Evolutionary conservation across 371 early-diverging fungal species (phyloP).

Genomic region (Mucor racemosus): DNA sequence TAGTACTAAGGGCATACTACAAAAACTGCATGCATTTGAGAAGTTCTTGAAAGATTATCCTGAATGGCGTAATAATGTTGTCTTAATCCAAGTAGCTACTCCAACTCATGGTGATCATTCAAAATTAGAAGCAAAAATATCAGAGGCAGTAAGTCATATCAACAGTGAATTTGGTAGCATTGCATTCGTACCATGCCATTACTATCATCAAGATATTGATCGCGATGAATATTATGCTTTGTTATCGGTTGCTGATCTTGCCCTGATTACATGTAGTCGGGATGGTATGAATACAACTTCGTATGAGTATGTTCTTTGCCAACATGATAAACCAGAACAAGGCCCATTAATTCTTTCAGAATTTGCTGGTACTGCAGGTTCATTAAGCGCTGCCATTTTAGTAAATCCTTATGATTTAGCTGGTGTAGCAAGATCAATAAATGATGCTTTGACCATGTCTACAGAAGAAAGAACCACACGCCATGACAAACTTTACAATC

Average conservation of each 20-base stretch:
- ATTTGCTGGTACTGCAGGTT: conserved; percentile 96
- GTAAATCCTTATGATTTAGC: conserved; percentile 97
- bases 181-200: conserved; percentile 94
- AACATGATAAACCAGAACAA: conserved; percentile 73
- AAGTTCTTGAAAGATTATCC: conserved; percentile 90
- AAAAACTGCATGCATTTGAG: conserved; percentile 96
- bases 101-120: conserved; percentile 62
- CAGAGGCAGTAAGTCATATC: conserved; percentile 89
- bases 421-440: conserved; percentile 89
- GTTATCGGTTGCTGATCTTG: conserved; percentile 92
- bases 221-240: conserved; percentile 96
- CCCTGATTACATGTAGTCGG: conserved; percentile 91
- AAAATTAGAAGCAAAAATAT: conserved; percentile 83
- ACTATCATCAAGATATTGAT: conserved; percentile 94
- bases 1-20: conserved; percentile 97
- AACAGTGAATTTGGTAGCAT: conserved; percentile 96
- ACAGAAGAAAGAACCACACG: conserved; percentile 79
- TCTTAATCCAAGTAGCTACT: conserved; percentile 85
- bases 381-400: conserved; percentile 83
- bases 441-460: conserved; percentile 83
- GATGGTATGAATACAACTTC: conserved; percentile 99
- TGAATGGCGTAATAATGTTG: conserved; percentile 88
- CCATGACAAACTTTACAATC: conserved; percentile 81
- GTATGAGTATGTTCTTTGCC: conserved; percentile 97
- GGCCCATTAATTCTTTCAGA: conserved; percentile 95